Conservation (phyloP, 169 alveolate genomes). For the Eimeria brunetti region DNA sequence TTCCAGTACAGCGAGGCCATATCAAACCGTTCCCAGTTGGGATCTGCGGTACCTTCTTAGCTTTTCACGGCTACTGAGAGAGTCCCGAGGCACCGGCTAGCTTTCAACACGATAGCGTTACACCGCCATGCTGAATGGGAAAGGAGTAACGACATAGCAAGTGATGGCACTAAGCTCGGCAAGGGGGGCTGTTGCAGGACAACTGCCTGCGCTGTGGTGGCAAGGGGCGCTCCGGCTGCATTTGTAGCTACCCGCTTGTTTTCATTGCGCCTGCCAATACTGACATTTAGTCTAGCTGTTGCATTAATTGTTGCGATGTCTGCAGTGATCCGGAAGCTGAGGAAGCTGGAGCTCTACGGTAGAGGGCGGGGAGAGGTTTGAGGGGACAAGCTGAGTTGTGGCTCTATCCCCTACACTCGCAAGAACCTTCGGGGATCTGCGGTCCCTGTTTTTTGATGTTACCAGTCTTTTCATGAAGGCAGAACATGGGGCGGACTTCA, state of each 20-base stretch:
- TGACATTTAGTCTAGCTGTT: not conserved
- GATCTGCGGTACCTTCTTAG: not conserved
- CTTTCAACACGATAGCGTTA: not conserved
- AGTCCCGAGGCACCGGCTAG: not conserved
- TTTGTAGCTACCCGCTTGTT: not conserved
- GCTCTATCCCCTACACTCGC: not conserved
- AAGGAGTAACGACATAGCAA: not conserved
- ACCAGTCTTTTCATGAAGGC: not conserved
- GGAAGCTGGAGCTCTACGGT: conserved; percentile 33
- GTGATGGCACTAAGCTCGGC: not conserved
- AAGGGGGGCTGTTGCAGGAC: not conserved
- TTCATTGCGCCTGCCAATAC: not conserved
- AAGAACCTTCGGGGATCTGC: not conserved
- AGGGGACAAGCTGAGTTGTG: not conserved
- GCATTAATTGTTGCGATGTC: not conserved
- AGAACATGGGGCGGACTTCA: not conserved
- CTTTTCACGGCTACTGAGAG: not conserved
- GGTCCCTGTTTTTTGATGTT: not conserved
- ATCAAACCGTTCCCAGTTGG: not conserved
- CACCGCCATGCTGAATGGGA: not conserved
- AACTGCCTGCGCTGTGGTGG: not conserved
- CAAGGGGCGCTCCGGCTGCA: not conserved
- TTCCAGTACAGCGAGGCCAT: not conserved
- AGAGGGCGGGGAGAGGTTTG: not conserved
- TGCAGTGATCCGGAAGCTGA: conserved; percentile 68